Conservation (phyloP, 106 monocot genomes). For the Phalaenopsis aphrodite region DNA sequence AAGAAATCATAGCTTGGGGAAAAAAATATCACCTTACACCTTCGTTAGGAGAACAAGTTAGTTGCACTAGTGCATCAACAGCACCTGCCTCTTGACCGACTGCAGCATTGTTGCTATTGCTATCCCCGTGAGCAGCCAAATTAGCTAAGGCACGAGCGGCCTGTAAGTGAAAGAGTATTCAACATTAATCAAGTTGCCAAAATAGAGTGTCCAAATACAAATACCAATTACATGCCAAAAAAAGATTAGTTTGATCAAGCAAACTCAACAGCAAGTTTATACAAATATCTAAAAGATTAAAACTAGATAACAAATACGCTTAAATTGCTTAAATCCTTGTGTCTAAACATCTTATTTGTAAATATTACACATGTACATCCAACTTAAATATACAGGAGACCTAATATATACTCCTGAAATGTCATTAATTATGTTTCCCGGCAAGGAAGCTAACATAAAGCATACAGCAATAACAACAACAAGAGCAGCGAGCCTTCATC, state of each 20-base stretch:
- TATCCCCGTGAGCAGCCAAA: slow-evolving; percentile 98
- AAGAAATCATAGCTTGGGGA: background rate
- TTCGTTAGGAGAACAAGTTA: slow-evolving; percentile 85
- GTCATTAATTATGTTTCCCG: no score
- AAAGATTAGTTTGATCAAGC: background rate
- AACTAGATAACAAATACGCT: background rate
- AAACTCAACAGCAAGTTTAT: background rate
- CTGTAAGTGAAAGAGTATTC: slow-evolving; percentile 22
- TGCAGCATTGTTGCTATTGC: slow-evolving; percentile 88
- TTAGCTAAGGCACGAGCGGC: slow-evolving; percentile 96
- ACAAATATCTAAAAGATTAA: background rate
- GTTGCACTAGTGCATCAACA: slow-evolving; percentile 86
- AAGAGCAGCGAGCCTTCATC: no score
- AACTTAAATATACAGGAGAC: background rate
- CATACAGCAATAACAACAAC: no score
- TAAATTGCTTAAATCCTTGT: background rate
- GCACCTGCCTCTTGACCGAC: slow-evolving; percentile 95
- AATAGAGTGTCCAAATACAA: background rate
- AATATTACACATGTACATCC: background rate
- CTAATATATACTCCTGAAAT: no score
- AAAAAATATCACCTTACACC: slow-evolving; percentile 81
- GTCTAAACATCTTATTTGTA: background rate
- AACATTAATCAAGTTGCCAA: background rate
- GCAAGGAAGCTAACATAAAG: no score
- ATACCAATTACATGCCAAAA: background rate